Evolutionary conservation across 2,329 filamentous ascomycete species (phyloP).

Genomic region (Elsinoe fawcettii): DNA sequence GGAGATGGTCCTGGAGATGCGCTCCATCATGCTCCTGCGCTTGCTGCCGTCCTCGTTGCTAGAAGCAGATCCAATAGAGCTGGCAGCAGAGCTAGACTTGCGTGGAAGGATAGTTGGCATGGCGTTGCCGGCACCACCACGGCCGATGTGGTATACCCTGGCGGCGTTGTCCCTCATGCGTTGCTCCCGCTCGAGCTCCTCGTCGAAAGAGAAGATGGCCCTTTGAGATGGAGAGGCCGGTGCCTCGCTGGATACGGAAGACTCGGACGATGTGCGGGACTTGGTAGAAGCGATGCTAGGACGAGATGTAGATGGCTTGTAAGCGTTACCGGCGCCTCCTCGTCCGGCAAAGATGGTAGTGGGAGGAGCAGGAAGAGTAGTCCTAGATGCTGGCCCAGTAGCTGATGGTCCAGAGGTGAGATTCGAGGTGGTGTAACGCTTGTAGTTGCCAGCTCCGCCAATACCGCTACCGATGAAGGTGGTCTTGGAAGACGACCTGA

Average conservation of each 20-base stretch:
- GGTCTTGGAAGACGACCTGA: slow-evolving; percentile 33
- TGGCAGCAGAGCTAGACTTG: slow-evolving; percentile 1
- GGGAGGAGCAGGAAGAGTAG: slow-evolving; percentile 41
- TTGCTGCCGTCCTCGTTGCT: slow-evolving; percentile 11
- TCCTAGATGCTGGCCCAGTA: slow-evolving; percentile 41
- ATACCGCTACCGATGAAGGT: slow-evolving; percentile 47
- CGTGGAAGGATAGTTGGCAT: slow-evolving; percentile 20
- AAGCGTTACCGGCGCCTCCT: slow-evolving; percentile 53
- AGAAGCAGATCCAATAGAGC: not conserved
- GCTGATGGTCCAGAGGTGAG: slow-evolving; percentile 42
- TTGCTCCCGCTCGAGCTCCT: slow-evolving; percentile 54
- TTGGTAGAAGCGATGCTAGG: slow-evolving; percentile 36
- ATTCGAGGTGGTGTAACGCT: slow-evolving; percentile 47
- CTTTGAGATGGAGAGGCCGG: slow-evolving; percentile 37
- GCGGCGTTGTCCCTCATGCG: slow-evolving; percentile 43
- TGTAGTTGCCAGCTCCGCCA: slow-evolving; percentile 53
- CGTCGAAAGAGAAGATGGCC: slow-evolving; percentile 61
- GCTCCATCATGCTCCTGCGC: slow-evolving; percentile 13
- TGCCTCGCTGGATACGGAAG: slow-evolving; percentile 43
- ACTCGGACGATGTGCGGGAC: slow-evolving; percentile 11
- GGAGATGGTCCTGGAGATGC: slow-evolving; percentile 14
- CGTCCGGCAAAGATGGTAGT: slow-evolving; percentile 48
- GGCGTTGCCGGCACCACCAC: slow-evolving; percentile 53
- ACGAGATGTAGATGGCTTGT: slow-evolving; percentile 31
- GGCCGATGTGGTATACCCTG: slow-evolving; percentile 53